Conservation (phyloP, 1,139 yeast species). For the Yamadazyma conglobata region DNA sequence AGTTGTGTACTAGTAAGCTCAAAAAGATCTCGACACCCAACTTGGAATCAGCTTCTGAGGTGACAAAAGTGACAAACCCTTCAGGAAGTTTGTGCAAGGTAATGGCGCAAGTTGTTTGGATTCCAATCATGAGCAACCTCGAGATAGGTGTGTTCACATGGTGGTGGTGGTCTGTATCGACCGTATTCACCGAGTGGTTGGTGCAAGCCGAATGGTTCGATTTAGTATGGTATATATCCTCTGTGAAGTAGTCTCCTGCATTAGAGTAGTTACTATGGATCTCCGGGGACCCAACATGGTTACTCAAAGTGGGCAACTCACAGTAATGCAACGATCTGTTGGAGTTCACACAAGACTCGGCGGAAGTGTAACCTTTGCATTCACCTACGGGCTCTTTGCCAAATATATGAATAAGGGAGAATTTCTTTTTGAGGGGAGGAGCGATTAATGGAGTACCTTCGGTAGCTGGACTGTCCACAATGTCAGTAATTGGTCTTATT, state of each 20-base stretch:
- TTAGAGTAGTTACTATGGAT: conserved; percentile 7
- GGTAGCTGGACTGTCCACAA: conserved; percentile 37
- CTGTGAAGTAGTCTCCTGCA: neutral
- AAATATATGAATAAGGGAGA: conserved; percentile 14
- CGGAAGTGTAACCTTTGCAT: conserved; percentile 53
- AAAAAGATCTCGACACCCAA: conserved; percentile 79
- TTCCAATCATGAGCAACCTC: conserved; percentile 74
- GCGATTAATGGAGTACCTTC: conserved; percentile 15
- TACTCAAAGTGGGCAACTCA: conserved; percentile 28
- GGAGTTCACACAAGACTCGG: conserved; percentile 31
- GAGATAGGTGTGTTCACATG: conserved; percentile 77
- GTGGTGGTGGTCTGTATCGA: conserved; percentile 60
- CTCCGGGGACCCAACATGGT: conserved; percentile 1
- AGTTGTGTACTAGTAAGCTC: conserved; percentile 83
- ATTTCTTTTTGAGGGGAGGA: conserved; percentile 9
- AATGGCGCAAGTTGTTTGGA: conserved; percentile 86
- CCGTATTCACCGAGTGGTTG: conserved; percentile 6
- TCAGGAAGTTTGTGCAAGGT: conserved; percentile 92
- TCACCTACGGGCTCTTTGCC: conserved; percentile 36
- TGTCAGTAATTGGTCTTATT: neutral
- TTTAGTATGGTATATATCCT: neutral
- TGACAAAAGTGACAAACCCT: conserved; percentile 83
- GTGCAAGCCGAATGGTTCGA: conserved; percentile 4
- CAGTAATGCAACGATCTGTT: conserved; percentile 31
- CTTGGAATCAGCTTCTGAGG: conserved; percentile 68